phyloP scores from a whole-genome alignment of 164 flowering plant species.

The Piper betle region DNA sequence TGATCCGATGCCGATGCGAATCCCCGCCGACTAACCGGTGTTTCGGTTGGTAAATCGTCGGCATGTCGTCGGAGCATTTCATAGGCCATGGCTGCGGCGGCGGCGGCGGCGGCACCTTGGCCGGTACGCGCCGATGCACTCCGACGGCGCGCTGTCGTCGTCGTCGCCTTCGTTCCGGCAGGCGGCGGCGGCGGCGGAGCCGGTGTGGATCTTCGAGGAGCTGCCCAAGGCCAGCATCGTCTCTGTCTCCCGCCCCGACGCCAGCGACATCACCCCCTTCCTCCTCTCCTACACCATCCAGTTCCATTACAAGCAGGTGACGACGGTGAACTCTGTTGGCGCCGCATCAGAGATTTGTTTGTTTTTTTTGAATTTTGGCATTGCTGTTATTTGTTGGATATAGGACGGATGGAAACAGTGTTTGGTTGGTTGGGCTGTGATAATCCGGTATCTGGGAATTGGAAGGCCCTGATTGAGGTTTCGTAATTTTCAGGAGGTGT shows the following conservation, averaged over 20 bases:
- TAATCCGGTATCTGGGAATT: no score
- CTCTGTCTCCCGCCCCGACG: slow-evolving; percentile 91
- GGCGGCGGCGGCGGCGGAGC: not conserved
- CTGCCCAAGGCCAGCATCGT: slow-evolving; percentile 69
- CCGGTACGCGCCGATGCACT: slow-evolving; percentile 15
- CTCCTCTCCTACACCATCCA: slow-evolving; percentile 78
- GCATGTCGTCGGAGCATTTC: slow-evolving; percentile 3
- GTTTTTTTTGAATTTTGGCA: not conserved
- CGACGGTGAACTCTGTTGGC: not conserved
- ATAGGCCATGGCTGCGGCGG: not conserved
- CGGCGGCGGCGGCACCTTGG: not conserved
- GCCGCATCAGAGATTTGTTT: not conserved
- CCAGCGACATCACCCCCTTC: slow-evolving; percentile 76
- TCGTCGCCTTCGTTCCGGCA: slow-evolving; percentile 8
- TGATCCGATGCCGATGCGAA: not conserved
- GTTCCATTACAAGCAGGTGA: slow-evolving; percentile 71
- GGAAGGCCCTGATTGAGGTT: no score
- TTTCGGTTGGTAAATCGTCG: not conserved
- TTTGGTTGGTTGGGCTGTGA: not conserved
- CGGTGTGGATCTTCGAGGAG: slow-evolving; percentile 64
- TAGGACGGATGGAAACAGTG: not conserved
- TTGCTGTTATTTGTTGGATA: not conserved
- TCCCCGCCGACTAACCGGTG: no score
- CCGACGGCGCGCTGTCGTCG: slow-evolving; percentile 7
- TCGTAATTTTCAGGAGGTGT: no score